phyloP scores from a whole-genome alignment of 2,329 filamentous ascomycete genomes.

The Aspergillus clavatus region DNA sequence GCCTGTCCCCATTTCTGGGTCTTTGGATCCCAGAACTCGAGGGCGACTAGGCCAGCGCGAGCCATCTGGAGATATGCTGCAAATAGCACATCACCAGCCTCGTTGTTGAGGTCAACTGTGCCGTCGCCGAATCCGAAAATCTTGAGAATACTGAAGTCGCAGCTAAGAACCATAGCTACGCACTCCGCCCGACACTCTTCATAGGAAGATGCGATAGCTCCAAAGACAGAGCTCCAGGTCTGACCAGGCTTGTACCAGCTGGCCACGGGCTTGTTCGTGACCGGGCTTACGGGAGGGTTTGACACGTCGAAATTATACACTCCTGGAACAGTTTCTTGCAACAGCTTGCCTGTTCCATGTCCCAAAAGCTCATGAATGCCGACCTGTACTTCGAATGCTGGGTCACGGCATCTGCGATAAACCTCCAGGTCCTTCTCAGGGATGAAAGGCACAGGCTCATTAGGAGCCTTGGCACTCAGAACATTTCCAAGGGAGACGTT shows the following conservation, averaged over 20 bases:
- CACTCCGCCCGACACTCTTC: slow-evolving; percentile 94
- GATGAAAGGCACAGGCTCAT: slow-evolving; percentile 91
- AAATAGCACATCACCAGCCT: slow-evolving; percentile 83
- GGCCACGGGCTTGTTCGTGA: slow-evolving; percentile 70
- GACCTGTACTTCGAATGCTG: slow-evolving; percentile 91
- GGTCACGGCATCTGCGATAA: slow-evolving; percentile 77
- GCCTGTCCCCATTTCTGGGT: slow-evolving; percentile 86
- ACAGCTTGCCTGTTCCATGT: slow-evolving; percentile 87
- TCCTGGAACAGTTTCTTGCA: slow-evolving; percentile 80
- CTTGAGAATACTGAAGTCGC: slow-evolving; percentile 80
- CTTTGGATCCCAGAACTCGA: slow-evolving; percentile 95
- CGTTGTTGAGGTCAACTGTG: slow-evolving; percentile 62
- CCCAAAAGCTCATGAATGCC: slow-evolving; percentile 86
- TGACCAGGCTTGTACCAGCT: slow-evolving; percentile 94
- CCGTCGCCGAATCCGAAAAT: slow-evolving; percentile 91
- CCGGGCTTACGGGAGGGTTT: slow-evolving; percentile 74
- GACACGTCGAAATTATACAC: slow-evolving; percentile 82
- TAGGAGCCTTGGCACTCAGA: slow-evolving; percentile 80
- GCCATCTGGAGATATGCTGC: slow-evolving; percentile 90
- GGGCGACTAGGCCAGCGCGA: slow-evolving; percentile 76
- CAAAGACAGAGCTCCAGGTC: slow-evolving; percentile 92
- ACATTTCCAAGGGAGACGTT: slow-evolving; percentile 86
- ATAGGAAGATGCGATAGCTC: slow-evolving; percentile 78
- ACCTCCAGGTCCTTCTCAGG: slow-evolving; percentile 69
- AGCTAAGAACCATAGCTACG: slow-evolving; percentile 85